Percentiles rank a stretch among this genome's conserved stretches.
Evolutionary conservation across 2,329 filamentous ascomycete species (phyloP).

Genomic region (Penicillium sp.): DNA sequence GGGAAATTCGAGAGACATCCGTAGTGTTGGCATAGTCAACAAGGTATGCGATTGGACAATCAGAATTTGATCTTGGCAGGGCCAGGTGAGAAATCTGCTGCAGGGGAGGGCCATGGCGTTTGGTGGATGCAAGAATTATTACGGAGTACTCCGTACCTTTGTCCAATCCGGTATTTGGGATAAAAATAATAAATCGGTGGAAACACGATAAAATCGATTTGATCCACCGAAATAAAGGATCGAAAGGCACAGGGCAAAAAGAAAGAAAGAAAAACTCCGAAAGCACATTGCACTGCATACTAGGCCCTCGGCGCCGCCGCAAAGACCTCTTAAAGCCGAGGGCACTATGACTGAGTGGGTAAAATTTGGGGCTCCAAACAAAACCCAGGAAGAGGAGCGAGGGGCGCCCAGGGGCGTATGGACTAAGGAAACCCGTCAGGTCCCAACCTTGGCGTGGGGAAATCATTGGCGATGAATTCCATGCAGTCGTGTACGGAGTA

Average conservation of each 20-base stretch:
- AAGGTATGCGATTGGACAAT: conserved; percentile 1
- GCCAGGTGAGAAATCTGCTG: neutral
- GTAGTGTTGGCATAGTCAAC: neutral
- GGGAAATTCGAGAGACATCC: neutral
- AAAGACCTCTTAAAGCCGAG: neutral
- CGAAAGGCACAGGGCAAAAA: neutral
- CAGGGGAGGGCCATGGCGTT: neutral
- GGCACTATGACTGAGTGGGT: neutral
- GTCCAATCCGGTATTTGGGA: neutral
- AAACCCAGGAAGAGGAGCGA: neutral
- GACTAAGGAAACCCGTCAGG: conserved; percentile 1
- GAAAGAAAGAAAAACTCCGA: conserved; percentile 13
- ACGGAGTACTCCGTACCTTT: neutral
- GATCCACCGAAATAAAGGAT: no score
- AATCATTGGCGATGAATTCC: neutral
- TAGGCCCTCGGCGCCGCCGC: neutral
- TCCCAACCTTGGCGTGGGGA: conserved; percentile 8
- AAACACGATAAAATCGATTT: neutral
- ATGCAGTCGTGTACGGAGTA: no score
- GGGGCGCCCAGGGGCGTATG: neutral
- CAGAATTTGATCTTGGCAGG: conserved; percentile 3
- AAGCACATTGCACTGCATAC: neutral
- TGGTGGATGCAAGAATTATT: no score
- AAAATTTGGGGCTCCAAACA: conserved; percentile 11
- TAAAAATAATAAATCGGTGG: neutral